A percentile compares a stretch with the other conserved stretches of the same genome.
These are phyloP conservation scores for Geoglossum cookeanum DNA, from an alignment of 2,329 filamentous ascomycete species.

Conservation along the genomic window DNA sequence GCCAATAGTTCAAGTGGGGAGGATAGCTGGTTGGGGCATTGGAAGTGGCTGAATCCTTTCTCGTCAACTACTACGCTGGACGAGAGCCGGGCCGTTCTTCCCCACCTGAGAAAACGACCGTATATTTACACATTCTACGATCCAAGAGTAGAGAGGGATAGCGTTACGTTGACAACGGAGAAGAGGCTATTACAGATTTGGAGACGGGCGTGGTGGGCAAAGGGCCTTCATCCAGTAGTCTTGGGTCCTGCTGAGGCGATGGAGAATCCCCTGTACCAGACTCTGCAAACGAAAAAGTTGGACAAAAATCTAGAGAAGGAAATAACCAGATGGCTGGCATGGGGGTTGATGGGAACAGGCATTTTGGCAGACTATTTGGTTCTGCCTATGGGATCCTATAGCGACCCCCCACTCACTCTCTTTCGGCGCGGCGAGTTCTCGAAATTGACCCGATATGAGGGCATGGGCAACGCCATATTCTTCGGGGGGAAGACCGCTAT, in stretches of 20 bases:
- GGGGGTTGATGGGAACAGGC: constrained; percentile 77
- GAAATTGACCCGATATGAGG: constrained; percentile 53
- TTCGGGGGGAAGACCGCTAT: constrained; percentile 48
- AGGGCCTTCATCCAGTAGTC: constrained; percentile 75
- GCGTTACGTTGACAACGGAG: constrained; percentile 50
- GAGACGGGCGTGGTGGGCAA: constrained; percentile 88
- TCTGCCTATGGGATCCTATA: constrained; percentile 61
- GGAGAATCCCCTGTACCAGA: constrained; percentile 59
- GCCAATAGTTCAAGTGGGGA: constrained; percentile 62
- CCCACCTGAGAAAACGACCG: constrained; percentile 49
- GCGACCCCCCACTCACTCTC: constrained; percentile 52
- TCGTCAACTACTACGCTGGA: constrained; percentile 64
- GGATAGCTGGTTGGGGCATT: constrained; percentile 71
- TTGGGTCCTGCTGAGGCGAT: constrained; percentile 63
- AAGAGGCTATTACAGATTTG: constrained; percentile 65
- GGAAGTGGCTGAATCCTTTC: constrained; percentile 81
- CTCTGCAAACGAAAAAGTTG: constrained; percentile 44
- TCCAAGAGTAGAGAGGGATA: constrained; percentile 40
- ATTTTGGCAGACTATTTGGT: constrained; percentile 62
- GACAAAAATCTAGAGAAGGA: constrained; percentile 46
- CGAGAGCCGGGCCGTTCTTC: constrained; percentile 65
- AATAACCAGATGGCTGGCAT: constrained; percentile 73
- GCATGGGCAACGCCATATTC: constrained; percentile 52
- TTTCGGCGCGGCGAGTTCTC: constrained; percentile 61
- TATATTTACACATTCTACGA: constrained; percentile 89